These are phyloP conservation scores for Tetrapisispora iriomotensis DNA, from an alignment of 805 yeast genomes.

Conservation along the genomic window DNA sequence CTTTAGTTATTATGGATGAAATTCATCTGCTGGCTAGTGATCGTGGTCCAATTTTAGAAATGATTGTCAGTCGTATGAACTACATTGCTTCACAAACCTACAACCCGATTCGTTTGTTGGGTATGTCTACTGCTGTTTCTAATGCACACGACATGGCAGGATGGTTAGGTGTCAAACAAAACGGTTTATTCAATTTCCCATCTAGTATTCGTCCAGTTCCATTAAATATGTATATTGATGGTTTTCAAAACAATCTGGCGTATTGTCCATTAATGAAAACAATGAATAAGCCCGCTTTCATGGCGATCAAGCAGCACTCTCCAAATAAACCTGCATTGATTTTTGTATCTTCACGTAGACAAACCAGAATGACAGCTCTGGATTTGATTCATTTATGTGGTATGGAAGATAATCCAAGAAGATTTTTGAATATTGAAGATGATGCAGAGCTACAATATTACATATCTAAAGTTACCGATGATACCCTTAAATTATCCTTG, in stretches of 20 bases:
- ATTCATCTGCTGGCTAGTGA: constrained; percentile 95
- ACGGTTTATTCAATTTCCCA: constrained; percentile 92
- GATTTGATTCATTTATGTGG: constrained; percentile 64
- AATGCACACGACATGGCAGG: constrained; percentile 91
- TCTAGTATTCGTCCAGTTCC: constrained; percentile 93
- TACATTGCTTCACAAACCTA: constrained; percentile 48
- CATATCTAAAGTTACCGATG: constrained; percentile 83
- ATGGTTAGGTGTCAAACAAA: constrained; percentile 76
- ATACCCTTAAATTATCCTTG: constrained; percentile 64
- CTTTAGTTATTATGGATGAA: constrained; percentile 85
- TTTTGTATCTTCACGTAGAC: constrained; percentile 92
- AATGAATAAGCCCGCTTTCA: constrained; percentile 68
- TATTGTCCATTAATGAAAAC: constrained; percentile 70
- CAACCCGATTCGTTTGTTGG: constrained; percentile 84
- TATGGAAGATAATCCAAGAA: constrained; percentile 42
- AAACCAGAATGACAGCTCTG: constrained; percentile 77
- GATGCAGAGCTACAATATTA: constrained; percentile 69
- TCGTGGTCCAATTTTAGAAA: constrained; percentile 94
- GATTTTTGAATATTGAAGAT: constrained; percentile 64
- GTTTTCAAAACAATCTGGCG: constrained; percentile 71
- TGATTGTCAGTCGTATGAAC: constrained; percentile 82
- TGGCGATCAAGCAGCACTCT: constrained; percentile 87
- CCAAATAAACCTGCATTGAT: constrained; percentile 92
- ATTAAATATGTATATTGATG: constrained; percentile 75
- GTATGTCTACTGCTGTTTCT: constrained; percentile 89